Evolutionary conservation across 768 basidiomycete genomes (phyloP).

Genomic region (Leccinum longicurvipes): DNA sequence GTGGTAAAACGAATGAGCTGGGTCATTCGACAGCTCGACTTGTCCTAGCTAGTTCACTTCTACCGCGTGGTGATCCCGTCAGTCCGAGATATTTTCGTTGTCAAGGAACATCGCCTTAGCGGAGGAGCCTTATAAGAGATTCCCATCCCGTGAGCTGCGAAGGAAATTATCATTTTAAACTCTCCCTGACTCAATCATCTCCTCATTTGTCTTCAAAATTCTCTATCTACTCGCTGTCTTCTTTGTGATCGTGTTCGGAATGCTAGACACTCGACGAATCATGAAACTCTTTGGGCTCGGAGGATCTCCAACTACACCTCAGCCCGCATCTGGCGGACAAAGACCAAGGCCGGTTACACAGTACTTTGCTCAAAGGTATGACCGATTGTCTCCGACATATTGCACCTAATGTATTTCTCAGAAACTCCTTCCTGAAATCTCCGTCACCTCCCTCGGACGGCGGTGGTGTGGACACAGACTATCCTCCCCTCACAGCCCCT

Average conservation of each 20-base stretch:
- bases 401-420: background rate
- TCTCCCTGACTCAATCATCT: slow-evolving; percentile 13
- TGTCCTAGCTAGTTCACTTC: slow-evolving; percentile 1
- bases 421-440: slow-evolving; percentile 15
- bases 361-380: slow-evolving; percentile 21
- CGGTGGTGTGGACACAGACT: slow-evolving; percentile 17
- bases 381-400: background rate
- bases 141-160: slow-evolving; percentile 9
- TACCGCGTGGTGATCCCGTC: slow-evolving; percentile 21
- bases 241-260: slow-evolving; percentile 24
- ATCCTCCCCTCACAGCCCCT: slow-evolving; percentile 34
- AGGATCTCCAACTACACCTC: slow-evolving; percentile 25
- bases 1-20: slow-evolving; percentile 11
- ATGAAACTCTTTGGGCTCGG: slow-evolving; percentile 32
- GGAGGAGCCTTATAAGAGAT: slow-evolving; percentile 26
- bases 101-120: slow-evolving; percentile 28
- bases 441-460: slow-evolving; percentile 1
- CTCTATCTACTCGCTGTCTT: slow-evolving; percentile 19
- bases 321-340: slow-evolving; percentile 17
- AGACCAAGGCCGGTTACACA: slow-evolving; percentile 24
- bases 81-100: slow-evolving; percentile 15
- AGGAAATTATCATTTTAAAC: slow-evolving; percentile 12
- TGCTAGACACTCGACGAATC: slow-evolving; percentile 33
- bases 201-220: slow-evolving; percentile 24
- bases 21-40: slow-evolving; percentile 3